phyloP scores from a whole-genome alignment of 2,329 filamentous ascomycete genomes.

The Geosmithia morbida region DNA sequence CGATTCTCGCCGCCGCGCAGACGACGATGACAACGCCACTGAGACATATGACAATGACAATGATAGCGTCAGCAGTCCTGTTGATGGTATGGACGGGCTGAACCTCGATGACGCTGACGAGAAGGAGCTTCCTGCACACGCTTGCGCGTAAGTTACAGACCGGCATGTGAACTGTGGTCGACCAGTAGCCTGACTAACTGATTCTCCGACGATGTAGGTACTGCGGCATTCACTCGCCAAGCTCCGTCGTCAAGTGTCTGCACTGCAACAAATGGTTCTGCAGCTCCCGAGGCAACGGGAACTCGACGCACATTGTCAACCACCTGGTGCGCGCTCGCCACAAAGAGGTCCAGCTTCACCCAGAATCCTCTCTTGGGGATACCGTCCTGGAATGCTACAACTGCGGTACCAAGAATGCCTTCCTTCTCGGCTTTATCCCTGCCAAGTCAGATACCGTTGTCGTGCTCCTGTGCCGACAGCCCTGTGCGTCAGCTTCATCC shows the following conservation, averaged over 20 bases:
- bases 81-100: constrained; percentile 58
- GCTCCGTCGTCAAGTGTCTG: constrained; percentile 91
- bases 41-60: constrained; percentile 69
- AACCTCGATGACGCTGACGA: constrained; percentile 49
- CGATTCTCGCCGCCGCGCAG: constrained; percentile 53
- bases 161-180: no score
- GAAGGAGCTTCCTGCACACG: constrained; percentile 83
- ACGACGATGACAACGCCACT: constrained; percentile 81
- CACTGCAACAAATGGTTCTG: constrained; percentile 98
- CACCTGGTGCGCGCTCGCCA: constrained; percentile 93
- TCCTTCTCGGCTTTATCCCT: constrained; percentile 92
- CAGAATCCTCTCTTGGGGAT: constrained; percentile 82
- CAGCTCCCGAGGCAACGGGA: constrained; percentile 90
- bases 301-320: constrained; percentile 95
- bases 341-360: constrained; percentile 97
- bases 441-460: constrained; percentile 98
- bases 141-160: constrained; percentile 62
- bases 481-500: constrained; percentile 85
- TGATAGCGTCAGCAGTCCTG: constrained; percentile 39
- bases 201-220: constrained; percentile 41
- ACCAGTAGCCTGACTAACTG: constrained; percentile 5
- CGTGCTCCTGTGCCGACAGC: constrained; percentile 89
- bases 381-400: constrained; percentile 98
- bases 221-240: constrained; percentile 92
- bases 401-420: constrained; percentile 98